Evolutionary conservation across 352 stramenopile genomes (phyloP).

Genomic region (Pythium folliculosum): DNA sequence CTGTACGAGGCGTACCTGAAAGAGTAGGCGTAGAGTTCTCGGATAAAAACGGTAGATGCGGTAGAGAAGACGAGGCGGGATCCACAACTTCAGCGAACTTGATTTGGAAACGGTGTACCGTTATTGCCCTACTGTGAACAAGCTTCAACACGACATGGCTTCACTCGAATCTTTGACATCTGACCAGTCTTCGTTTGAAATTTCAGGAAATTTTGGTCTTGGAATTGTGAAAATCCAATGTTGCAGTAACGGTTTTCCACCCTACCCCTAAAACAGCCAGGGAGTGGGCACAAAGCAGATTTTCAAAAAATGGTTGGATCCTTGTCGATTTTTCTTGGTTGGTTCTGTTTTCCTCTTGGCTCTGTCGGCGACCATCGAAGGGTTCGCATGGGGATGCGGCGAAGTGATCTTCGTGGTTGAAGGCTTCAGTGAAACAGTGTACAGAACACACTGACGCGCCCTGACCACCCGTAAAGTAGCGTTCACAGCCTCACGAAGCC

Average conservation of each 20-base stretch:
- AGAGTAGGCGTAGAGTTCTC: constrained; percentile 27
- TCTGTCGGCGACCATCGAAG: constrained; percentile 1
- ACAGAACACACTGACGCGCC: neutral
- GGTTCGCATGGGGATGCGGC: neutral
- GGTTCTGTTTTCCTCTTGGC: neutral
- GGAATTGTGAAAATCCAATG: neutral
- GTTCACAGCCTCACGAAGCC: too few species aligned
- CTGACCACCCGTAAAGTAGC: too few species aligned
- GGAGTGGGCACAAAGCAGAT: neutral
- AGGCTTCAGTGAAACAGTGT: neutral
- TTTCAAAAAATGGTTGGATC: neutral
- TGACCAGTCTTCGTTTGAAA: neutral
- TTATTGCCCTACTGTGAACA: neutral
- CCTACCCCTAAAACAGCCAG: constrained; percentile 6
- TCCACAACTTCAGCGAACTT: neutral
- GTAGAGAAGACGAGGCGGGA: neutral
- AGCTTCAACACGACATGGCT: constrained; percentile 1
- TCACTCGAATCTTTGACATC: neutral
- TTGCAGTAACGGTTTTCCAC: neutral
- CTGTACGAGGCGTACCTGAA: constrained; percentile 69
- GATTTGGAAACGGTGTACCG: too few species aligned
- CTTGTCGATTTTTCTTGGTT: too few species aligned
- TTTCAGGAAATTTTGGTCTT: neutral
- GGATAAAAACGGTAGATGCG: constrained; percentile 5
- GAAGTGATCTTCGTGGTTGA: neutral